phyloP scores from a whole-genome alignment of 129 eudicot genomes.

The Tagetes patula region DNA sequence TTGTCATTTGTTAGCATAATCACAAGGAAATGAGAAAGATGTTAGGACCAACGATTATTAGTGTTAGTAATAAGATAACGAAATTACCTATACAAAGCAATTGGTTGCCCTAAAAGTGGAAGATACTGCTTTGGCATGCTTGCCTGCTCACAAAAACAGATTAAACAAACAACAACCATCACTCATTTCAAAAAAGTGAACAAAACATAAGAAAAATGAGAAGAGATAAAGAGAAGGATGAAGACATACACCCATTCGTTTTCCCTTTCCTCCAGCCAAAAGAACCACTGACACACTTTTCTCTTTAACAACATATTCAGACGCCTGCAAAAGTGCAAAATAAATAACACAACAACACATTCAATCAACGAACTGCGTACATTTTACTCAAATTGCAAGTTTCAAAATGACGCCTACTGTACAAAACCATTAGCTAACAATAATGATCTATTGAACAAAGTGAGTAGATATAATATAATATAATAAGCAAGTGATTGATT shows the following conservation, averaged over 20 bases:
- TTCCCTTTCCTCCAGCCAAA: slow-evolving; percentile 97
- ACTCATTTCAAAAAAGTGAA: neutral
- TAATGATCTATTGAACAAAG: too few relatives aligned
- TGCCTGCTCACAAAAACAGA: slow-evolving; percentile 56
- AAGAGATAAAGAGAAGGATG: neutral
- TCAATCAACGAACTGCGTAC: neutral
- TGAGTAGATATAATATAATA: neutral
- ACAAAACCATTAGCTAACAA: neutral
- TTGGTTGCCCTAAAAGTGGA: slow-evolving; percentile 96
- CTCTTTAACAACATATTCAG: slow-evolving; percentile 72
- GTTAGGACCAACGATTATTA: neutral
- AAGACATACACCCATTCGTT: slow-evolving; percentile 87
- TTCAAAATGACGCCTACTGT: neutral
- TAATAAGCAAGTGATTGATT: too few relatives aligned
- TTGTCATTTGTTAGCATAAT: neutral
- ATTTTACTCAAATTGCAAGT: neutral
- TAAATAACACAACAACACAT: neutral
- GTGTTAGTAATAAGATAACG: slow-evolving; percentile 11
- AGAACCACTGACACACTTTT: slow-evolving; percentile 92
- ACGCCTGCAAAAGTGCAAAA: slow-evolving; percentile 36
- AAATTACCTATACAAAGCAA: slow-evolving; percentile 88
- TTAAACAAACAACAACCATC: slow-evolving; percentile 15
- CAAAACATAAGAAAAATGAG: slow-evolving; percentile 6
- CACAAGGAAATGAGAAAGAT: slow-evolving; percentile 13
- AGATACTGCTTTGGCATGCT: slow-evolving; percentile 99